Base-by-base conservation (phyloP, 306 rosid genomes). In the Cucumis melo region DNA sequence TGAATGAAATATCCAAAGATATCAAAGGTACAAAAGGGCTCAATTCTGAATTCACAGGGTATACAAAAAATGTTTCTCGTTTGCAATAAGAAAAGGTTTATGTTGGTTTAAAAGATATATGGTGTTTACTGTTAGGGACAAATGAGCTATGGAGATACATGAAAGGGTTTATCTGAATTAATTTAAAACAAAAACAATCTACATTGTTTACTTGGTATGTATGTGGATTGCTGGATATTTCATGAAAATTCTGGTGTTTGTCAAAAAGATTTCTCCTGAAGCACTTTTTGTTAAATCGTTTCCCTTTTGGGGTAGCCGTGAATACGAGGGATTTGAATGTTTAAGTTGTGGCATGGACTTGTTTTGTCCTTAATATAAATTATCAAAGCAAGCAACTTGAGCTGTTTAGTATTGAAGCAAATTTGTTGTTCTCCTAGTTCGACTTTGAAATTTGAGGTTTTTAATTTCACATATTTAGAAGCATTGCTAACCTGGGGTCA, bases 401-500 rank as follows among this genome's bases (percentile, higher is more conserved):
- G 54, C 34, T 1, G 16, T 39, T 4, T 59, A 0, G 16, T 41
- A 38, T 11, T 39, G 32, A 41, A 20, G 39, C 21, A 19, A 68
- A 6, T 3, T 5, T 44, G 14, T 68, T 67, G n/a, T 14, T 41
- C 15, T 27, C 8, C 57, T 16, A 8, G 76, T 72, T 72, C 9
- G 23, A 27, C 10, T 4, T 72, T 1, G 16, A 72, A 72, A 27
- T 17, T 14, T 72, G 24, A 72, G 23, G 59, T 27, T 24, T 50
- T 72, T 42, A 50, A 50, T 27, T 72, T 72, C 57, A 42, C 39
- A 50, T 16, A 17, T 23, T 24, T 50, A 3, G 5, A 13, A 12
- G 16, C 5, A 48, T 16, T 59, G 42, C 75, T 60, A 48, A 63
- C 46, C 62, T 14, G 74, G 62, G 77, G 78, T 87, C 72, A 39